phyloP scores from a whole-genome alignment of 164 flowering plant genomes.

The Platanus orientalis region DNA sequence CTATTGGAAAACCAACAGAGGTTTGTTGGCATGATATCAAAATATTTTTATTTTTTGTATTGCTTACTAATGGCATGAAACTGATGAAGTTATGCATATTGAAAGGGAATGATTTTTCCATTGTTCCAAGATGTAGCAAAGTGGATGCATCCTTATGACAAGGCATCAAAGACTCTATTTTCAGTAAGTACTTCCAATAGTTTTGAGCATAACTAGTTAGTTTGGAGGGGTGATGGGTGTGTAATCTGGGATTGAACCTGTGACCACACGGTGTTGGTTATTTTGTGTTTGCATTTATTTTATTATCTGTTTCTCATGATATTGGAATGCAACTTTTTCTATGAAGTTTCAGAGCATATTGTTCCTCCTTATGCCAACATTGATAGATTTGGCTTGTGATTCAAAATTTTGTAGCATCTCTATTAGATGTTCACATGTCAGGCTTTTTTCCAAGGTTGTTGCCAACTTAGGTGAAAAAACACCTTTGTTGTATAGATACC shows the following conservation, averaged over 20 bases:
- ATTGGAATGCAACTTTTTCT: background rate
- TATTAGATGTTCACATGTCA: too few relatives aligned
- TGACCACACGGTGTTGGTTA: too few relatives aligned
- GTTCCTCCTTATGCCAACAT: too few relatives aligned
- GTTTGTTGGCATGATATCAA: constrained; percentile 5
- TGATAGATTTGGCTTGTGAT: too few relatives aligned
- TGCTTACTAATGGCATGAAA: too few relatives aligned
- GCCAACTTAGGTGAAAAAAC: too few relatives aligned
- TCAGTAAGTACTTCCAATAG: constrained; percentile 14
- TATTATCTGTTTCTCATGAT: background rate
- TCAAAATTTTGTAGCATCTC: too few relatives aligned
- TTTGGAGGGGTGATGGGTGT: too few relatives aligned
- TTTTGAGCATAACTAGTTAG: background rate
- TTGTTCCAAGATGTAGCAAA: too few relatives aligned
- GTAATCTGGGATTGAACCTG: too few relatives aligned
- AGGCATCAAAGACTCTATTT: constrained; percentile 21
- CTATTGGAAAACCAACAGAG: constrained; percentile 20
- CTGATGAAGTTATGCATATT: constrained; percentile 5
- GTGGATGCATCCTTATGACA: constrained; percentile 25
- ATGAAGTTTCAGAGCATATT: background rate
- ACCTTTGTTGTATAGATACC: too few relatives aligned
- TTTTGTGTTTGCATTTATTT: background rate
- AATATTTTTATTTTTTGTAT: background rate
- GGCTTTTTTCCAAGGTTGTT: too few relatives aligned
- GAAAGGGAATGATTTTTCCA: constrained; percentile 2